A percentile compares a stretch with the other conserved stretches of the same genome.
These are phyloP conservation scores for Candida ascalaphidarum DNA, from an alignment of 805 yeast species.

Conservation along the genomic window DNA sequence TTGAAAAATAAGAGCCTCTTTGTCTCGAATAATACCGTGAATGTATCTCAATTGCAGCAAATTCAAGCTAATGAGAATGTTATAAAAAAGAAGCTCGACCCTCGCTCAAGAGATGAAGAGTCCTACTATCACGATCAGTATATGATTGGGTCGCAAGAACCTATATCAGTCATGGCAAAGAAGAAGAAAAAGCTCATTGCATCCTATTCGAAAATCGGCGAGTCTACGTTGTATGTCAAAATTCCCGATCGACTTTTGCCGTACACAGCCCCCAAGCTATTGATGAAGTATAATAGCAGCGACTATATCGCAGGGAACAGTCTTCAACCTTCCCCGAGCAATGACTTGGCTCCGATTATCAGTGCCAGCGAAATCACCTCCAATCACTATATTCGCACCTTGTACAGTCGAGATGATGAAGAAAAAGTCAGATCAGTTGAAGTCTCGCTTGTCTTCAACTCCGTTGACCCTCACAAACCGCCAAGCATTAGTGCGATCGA, in stretches of 20 bases:
- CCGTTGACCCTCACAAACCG: conserved; percentile 16
- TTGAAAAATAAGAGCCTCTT: conserved; percentile 24
- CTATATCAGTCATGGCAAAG: conserved; percentile 20
- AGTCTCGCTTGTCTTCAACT: conserved; percentile 18
- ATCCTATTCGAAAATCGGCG: conserved; percentile 23
- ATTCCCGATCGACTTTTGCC: conserved; percentile 27
- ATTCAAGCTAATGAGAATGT: neutral
- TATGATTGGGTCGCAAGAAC: conserved; percentile 19
- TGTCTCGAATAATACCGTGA: neutral
- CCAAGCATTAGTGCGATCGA: conserved; percentile 28
- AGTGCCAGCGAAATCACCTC: conserved; percentile 4
- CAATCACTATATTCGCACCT: conserved; percentile 16
- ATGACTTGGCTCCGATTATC: neutral
- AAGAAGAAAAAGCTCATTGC: conserved; percentile 30
- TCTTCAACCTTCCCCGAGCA: too few species aligned
- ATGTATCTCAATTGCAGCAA: neutral
- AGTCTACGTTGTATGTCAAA: conserved; percentile 20
- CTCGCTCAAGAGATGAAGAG: conserved; percentile 2
- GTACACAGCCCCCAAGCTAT: conserved; percentile 27
- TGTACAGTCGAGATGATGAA: conserved; percentile 20
- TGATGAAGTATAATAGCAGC: conserved; percentile 27
- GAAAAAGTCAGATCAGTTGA: conserved; percentile 15
- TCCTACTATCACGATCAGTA: conserved; percentile 8
- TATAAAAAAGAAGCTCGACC: neutral
- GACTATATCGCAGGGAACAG: conserved; percentile 1